These are phyloP conservation scores for Phytopythium litorale DNA, from an alignment of 352 stramenopile genomes.

Conservation along the genomic window DNA sequence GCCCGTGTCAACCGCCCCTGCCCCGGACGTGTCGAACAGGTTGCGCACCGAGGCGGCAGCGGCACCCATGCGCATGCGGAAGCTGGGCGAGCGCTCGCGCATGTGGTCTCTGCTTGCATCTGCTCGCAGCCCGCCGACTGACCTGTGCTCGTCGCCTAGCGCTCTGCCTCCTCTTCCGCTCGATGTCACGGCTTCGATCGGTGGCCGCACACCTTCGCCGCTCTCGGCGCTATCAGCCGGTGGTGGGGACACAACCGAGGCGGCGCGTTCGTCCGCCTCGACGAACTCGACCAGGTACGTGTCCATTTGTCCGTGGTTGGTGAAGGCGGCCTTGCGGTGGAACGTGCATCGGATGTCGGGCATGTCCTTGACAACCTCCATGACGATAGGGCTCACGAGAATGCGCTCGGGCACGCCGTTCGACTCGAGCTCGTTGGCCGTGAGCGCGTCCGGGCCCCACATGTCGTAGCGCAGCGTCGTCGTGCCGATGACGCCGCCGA, in stretches of 20 bases:
- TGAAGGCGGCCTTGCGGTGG: slow-evolving; percentile 80
- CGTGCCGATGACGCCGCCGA: slow-evolving; percentile 84
- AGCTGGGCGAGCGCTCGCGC: slow-evolving; percentile 1
- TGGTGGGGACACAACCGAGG: neutral
- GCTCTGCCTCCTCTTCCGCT: neutral
- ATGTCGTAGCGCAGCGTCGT: slow-evolving; percentile 88
- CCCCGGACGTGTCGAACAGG: neutral
- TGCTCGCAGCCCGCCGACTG: neutral
- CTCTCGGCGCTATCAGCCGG: too few species aligned
- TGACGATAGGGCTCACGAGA: slow-evolving; percentile 74
- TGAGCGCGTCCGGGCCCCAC: slow-evolving; percentile 82
- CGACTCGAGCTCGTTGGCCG: slow-evolving; percentile 84
- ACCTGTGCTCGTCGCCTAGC: neutral
- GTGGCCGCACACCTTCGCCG: neutral
- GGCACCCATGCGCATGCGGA: slow-evolving; percentile 3
- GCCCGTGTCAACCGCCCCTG: too few species aligned
- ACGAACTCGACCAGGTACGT: slow-evolving; percentile 83
- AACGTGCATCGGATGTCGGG: slow-evolving; percentile 79
- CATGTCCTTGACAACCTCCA: slow-evolving; percentile 83
- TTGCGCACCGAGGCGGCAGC: slow-evolving; percentile 4
- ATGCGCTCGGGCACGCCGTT: slow-evolving; percentile 80
- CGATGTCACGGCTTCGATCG: neutral
- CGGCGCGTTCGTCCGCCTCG: slow-evolving; percentile 23
- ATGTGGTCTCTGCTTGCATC: too few species aligned
- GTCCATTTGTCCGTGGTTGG: slow-evolving; percentile 78